Evolutionary conservation across 352 stramenopile genomes (phyloP).

Genomic region (Phytophthora lateralis): DNA sequence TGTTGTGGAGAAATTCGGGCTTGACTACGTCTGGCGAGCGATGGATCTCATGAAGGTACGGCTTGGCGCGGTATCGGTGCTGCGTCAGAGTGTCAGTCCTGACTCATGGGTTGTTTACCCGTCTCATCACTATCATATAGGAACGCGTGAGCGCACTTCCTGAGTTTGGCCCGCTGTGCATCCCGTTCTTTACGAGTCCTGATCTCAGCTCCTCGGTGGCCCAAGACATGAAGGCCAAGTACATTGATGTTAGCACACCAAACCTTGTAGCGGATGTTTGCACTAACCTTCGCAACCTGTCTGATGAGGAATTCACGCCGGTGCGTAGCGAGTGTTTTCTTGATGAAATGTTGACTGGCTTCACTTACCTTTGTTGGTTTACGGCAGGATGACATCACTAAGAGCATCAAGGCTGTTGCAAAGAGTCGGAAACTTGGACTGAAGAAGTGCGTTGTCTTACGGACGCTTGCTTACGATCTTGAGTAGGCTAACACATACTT

Average conservation of each 20-base stretch:
- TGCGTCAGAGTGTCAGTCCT: background rate
- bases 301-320: slow-evolving; percentile 70
- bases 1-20: slow-evolving; percentile 58
- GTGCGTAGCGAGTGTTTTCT: slow-evolving; percentile 28
- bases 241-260: slow-evolving; percentile 66
- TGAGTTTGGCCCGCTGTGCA: slow-evolving; percentile 80
- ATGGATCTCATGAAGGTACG: slow-evolving; percentile 86
- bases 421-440: slow-evolving; percentile 79
- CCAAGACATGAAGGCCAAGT: slow-evolving; percentile 72
- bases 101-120: background rate
- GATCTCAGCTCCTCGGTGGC: slow-evolving; percentile 60
- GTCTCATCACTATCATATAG: slow-evolving; percentile 26
- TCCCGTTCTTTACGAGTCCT: slow-evolving; percentile 71
- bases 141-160: slow-evolving; percentile 80
- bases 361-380: slow-evolving; percentile 1
- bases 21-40: slow-evolving; percentile 73
- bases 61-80: background rate
- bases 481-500: background rate
- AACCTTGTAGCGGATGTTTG: slow-evolving; percentile 62
- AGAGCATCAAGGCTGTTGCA: slow-evolving; percentile 74
- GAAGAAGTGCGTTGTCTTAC: slow-evolving; percentile 66
- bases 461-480: background rate
- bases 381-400: slow-evolving; percentile 74
- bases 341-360: background rate
- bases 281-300: slow-evolving; percentile 48